Base-by-base conservation (phyloP, 345 rosid species). In the Citrus sp. region DNA sequence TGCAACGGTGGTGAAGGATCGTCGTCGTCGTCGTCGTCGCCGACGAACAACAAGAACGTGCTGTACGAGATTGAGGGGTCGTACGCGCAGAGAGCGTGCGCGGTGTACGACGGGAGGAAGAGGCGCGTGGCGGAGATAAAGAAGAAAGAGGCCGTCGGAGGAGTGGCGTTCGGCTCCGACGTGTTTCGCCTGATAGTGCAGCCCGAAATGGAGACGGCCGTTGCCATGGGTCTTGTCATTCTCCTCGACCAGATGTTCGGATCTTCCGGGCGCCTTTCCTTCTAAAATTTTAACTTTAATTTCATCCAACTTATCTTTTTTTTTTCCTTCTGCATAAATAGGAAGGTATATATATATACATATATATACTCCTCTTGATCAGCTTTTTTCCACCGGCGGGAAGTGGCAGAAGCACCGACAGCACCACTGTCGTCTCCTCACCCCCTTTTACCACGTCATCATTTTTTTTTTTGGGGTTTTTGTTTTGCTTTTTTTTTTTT, bases 211-310 rank as follows among this genome's bases (percentile, higher is more conserved):
- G 90, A 88, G n/a, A 60, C 76, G 2, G 67, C 91, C 3, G 77
- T 87, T 2, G 98, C 98, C 49, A 94, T 94, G 99, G 93, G 97
- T 4, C 70, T 96, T 0, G 93, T 92, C 79, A 92, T 94, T 78
- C 88, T 94, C 54, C 94, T 96, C 7, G 98, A 94, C 73, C 97
- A 92, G 84, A 96, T 96, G 99, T 94, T 85, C 78, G 87, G 90
- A 68, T 92, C 98, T 65, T 85, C 88, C 56, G 78, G 81, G 59
- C 86, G 90, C 76, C 75, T 74, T 77, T 81, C 83, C 8, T 10
- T 24, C n/a, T 64, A 66, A 60, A n/a, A 6, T 69, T 28, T 37
- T 5, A 16, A 16, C 6, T 54, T 54, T 54, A 18, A 0, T 5
- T 54, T 54, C 22, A 18, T 54, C 51, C 51, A 42, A 42, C 3